Percentiles rank a stretch among this genome's conserved stretches.
phyloP scores from a whole-genome alignment of 2,329 filamentous ascomycete genomes.

The Verticillium zaregamsianum region DNA sequence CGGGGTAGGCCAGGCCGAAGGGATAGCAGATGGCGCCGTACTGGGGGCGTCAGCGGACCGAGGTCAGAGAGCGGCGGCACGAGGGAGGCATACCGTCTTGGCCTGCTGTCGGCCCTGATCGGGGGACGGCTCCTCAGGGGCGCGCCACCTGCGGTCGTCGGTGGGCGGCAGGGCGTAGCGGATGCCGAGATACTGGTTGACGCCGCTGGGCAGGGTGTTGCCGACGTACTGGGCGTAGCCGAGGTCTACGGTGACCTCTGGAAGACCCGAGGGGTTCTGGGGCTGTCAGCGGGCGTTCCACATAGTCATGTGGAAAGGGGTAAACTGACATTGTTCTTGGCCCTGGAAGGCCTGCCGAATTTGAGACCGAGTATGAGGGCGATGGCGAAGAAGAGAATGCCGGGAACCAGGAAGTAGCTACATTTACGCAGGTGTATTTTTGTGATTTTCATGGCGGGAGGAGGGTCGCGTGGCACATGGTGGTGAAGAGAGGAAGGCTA shows the following conservation, averaged over 20 bases:
- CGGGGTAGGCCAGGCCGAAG: constrained; percentile 26
- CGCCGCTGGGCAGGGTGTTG: constrained; percentile 27
- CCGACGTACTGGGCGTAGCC: constrained; percentile 43
- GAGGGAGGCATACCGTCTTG: constrained; percentile 22
- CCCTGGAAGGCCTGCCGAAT: background rate
- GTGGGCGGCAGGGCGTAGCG: constrained; percentile 49
- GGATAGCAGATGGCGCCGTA: constrained; percentile 42
- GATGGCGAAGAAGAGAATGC: background rate
- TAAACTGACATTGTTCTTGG: background rate
- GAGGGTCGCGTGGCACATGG: background rate
- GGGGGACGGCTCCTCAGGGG: constrained; percentile 38
- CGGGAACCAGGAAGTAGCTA: background rate
- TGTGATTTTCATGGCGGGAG: background rate
- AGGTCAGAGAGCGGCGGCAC: background rate
- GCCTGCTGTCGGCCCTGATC: constrained; percentile 28
- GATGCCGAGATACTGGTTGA: constrained; percentile 42
- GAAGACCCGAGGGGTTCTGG: constrained; percentile 3
- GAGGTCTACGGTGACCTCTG: constrained; percentile 27
- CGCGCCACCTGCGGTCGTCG: constrained; percentile 45
- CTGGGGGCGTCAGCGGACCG: constrained; percentile 18
- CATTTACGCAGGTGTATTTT: background rate
- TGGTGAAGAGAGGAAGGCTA: background rate
- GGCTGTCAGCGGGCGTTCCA: background rate
- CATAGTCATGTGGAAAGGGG: background rate
- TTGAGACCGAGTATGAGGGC: background rate